Percentiles rank a stretch among this genome's conserved stretches.
Evolutionary conservation across 2,329 filamentous ascomycete genomes (phyloP).

Genomic region (Remersonia thermophila): DNA sequence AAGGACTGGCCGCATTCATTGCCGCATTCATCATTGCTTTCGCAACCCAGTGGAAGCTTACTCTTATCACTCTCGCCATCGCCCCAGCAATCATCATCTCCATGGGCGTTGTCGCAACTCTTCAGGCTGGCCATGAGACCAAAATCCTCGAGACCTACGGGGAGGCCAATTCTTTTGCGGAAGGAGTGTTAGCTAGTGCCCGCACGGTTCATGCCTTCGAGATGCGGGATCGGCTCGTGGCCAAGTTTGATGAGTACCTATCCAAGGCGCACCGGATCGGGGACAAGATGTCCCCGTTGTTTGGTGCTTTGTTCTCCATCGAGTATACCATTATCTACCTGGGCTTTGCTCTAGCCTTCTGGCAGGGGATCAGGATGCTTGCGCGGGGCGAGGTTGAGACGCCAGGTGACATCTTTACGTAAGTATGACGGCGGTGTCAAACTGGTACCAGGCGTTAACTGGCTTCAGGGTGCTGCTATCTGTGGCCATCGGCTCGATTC

Average conservation of each 20-base stretch:
- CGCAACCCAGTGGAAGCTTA: conserved; percentile 27
- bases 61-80: conserved; percentile 31
- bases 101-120: conserved; percentile 25
- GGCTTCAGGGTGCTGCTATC: conserved; percentile 32
- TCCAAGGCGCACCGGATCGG: conserved; percentile 28
- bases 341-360: conserved; percentile 37
- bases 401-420: conserved; percentile 36
- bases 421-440: conserved; percentile 11
- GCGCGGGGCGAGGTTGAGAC: conserved; percentile 30
- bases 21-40: conserved; percentile 26
- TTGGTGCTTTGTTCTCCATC: conserved; percentile 30
- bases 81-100: conserved; percentile 32
- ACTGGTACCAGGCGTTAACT: not conserved
- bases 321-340: conserved; percentile 37
- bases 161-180: conserved; percentile 31
- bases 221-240: conserved; percentile 31
- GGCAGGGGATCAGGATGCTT: conserved; percentile 38
- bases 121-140: conserved; percentile 31
- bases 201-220: conserved; percentile 40
- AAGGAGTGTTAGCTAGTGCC: conserved; percentile 37
- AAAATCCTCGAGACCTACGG: conserved; percentile 31
- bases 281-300: conserved; percentile 31
- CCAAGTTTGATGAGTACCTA: conserved; percentile 31
- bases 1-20: conserved; percentile 23
- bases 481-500: conserved; percentile 33